Base-by-base conservation (phyloP, 495 filamentous ascomycete genomes). In the Neurospora sp. region DNA sequence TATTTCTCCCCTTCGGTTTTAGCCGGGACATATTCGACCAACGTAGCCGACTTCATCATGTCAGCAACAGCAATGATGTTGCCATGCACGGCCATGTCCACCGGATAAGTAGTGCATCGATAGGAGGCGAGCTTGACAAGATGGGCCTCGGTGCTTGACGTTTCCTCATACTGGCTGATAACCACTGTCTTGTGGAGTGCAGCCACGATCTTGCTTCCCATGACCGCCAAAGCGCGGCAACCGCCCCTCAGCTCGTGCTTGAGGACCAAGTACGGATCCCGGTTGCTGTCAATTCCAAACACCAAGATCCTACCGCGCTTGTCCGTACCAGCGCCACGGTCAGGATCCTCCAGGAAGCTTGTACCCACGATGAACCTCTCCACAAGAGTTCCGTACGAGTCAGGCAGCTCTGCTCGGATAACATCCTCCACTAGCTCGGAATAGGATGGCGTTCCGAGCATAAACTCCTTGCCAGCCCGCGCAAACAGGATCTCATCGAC, bases 361-460 rank as follows among this genome's bases (percentile, higher is more conserved):
- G 96, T 98, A 9, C 96, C 96, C 3, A 98, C 90, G 31, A 99
- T 80, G 76, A 98, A 98, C 17, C 93, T 84, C 78, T 99, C 96
- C 3, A 86, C 88, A 5, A 84, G 86, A 41, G 85, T 85, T 16
- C 90, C 90, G 69, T 88, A 85, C 0, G 84, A 81, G 75, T 90
- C 87, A 1, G 82, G 79, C n/a, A 97, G 86, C 72, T 94, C 89
- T 10, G 92, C 92, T 42, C 93, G 89, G 70, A 95, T 90, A 4
- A 96, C 90, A 72, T 91, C 88, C 78, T 98, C 96, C 16, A 98
- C 87, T 37, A 98, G 82, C 79, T 99, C 96, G 4, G 90, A 85
- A 35, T 85, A 78, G 3, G 88, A 79, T 2, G 92, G 81, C 22
- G 84, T 82, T n/a, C 82, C 79, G 12, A 89, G 73, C 17, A 71